A percentile compares a stretch with the other conserved stretches of the same genome.
Conservation (phyloP, 805 yeast genomes). For the Wickerhamiella sergipiensis region DNA sequence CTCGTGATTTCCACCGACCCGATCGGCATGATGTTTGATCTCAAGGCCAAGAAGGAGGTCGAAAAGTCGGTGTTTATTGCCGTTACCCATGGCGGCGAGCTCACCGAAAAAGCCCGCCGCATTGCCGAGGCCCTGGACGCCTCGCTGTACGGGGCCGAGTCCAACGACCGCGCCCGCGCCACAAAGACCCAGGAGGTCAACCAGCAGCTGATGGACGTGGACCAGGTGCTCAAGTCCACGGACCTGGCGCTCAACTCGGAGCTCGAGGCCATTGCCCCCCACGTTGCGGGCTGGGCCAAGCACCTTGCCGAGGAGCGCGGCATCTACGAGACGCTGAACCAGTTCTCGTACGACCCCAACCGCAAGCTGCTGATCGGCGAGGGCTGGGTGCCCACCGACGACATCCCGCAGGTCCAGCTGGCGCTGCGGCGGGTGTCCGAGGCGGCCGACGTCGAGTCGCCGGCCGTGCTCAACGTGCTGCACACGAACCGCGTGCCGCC, state of each 20-base stretch:
- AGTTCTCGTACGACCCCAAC: constrained; percentile 67
- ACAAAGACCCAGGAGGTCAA: constrained; percentile 30
- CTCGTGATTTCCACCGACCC: constrained; percentile 63
- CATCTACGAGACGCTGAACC: constrained; percentile 63
- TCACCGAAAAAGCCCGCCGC: constrained; percentile 58
- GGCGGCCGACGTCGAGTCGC: constrained; percentile 29
- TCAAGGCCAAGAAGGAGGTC: constrained; percentile 39
- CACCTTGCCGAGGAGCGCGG: constrained; percentile 67
- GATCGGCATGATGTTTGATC: constrained; percentile 55
- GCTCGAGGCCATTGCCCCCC: constrained; percentile 61
- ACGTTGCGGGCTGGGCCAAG: constrained; percentile 61
- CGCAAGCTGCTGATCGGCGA: constrained; percentile 83
- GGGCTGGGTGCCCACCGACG: constrained; percentile 90
- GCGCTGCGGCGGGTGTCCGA: constrained; percentile 55
- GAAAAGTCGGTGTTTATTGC: constrained; percentile 76
- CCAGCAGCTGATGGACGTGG: constrained; percentile 38
- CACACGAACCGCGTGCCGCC: constrained; percentile 83
- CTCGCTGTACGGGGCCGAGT: constrained; percentile 42
- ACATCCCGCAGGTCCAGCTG: constrained; percentile 48
- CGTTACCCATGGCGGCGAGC: constrained; percentile 77
- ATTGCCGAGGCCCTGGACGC: constrained; percentile 89
- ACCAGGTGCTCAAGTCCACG: constrained; percentile 49
- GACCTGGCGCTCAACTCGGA: constrained; percentile 62
- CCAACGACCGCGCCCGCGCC: constrained; percentile 23
- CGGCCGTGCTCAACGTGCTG: constrained; percentile 40